Evolutionary conservation across 768 basidiomycete species (phyloP).

Genomic region (Leccinum variicolor): DNA sequence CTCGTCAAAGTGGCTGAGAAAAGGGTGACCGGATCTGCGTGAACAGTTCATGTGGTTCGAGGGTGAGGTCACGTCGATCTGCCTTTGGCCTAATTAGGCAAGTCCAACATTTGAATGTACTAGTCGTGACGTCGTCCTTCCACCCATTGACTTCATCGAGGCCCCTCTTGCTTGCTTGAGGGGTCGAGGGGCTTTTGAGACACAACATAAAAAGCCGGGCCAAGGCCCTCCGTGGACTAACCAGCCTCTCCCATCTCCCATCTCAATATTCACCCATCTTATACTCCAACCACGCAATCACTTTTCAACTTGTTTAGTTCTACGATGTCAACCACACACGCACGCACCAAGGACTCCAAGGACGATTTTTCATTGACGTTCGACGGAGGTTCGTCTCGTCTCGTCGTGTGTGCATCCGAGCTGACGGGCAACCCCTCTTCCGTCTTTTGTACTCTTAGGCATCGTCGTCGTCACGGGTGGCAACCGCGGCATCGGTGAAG

Average conservation of each 20-base stretch:
- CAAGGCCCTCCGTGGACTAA: neutral
- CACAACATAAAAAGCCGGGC: constrained; percentile 6
- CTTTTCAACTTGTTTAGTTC: neutral
- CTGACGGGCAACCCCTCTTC: neutral
- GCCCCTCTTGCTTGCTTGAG: neutral
- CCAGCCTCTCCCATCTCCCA: neutral
- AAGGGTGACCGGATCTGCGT: neutral
- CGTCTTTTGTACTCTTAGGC: constrained; percentile 26
- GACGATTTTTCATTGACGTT: constrained; percentile 21
- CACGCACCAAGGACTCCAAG: neutral
- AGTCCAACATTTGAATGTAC: constrained; percentile 1
- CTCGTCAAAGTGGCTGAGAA: constrained; percentile 1
- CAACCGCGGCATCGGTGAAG: constrained; percentile 58
- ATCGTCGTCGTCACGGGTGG: constrained; percentile 61
- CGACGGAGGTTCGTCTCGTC: constrained; percentile 22
- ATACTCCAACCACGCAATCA: neutral
- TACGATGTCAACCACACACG: constrained; percentile 4
- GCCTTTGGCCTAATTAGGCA: constrained; percentile 1
- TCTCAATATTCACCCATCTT: neutral
- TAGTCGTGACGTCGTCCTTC: constrained; percentile 1
- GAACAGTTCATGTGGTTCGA: neutral
- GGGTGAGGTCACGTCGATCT: constrained; percentile 19
- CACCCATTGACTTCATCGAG: neutral
- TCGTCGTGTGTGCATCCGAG: neutral
- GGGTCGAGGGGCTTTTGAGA: constrained; percentile 13